Base-by-base conservation (phyloP, 75 land plant genomes). In the Sequoia sempervirens region DNA sequence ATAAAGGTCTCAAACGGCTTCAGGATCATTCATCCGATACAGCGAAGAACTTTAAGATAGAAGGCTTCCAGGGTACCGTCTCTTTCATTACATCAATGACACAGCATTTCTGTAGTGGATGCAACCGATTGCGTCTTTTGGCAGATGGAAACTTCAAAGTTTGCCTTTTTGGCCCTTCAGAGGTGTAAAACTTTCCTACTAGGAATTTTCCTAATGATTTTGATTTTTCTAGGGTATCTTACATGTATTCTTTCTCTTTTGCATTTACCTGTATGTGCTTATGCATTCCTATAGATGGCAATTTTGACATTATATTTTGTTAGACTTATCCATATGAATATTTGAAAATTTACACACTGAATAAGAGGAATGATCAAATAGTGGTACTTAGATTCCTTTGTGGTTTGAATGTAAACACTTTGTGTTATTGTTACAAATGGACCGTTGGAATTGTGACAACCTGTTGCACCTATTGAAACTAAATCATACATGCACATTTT, bases 41-140 rank as follows among this genome's bases (percentile, higher is more conserved):
- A 75, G 98, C 98, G 37, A 97, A 97, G 90, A 96, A 94, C 82
- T 97, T 88, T 82, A 85, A 53, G 82, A 88, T 97, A 18, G 94
- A 96, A 83, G 96, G 95, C 4, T 94, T 91, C 54, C 45, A 66
- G 84, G 99, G 99, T 47, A 89, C 90, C 17, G 91, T 97, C 36
- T 97, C 99, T 34, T 97, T 97, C 80, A 97, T 97, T 43, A 97
- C 98, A 75, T 97, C 99, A 61, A 97, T 97, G 99, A 96, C 99
- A 12, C 89, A 97, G 83, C 93, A 96, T 83, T 97, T 97, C 87
- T 97, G 99, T 92, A 92, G 91, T 74, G 99, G 99, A 74, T 97
- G 99, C 90, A 97, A 94, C 83, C 89, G 99, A 88, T 88, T 97
- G 88, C 86, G 99, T 17, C 93, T 97, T 85, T 84, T 97, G 85